Conservation (phyloP, 2,329 filamentous ascomycete species). For the Neoascochyta sp. region DNA sequence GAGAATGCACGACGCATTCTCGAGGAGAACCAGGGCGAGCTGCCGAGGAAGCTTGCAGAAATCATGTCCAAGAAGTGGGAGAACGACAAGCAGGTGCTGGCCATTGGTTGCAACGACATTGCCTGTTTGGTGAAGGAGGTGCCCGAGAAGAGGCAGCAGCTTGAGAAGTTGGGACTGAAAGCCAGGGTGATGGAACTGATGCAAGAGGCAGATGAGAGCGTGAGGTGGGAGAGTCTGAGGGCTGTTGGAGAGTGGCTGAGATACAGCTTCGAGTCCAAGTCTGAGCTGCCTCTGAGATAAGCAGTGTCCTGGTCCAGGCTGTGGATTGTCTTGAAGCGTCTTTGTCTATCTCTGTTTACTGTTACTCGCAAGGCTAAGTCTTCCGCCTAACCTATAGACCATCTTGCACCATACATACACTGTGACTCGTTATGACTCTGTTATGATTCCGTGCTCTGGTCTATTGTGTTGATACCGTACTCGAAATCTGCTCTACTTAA, state of each 20-base stretch:
- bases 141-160: constrained; percentile 72
- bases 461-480: no score
- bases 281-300: constrained; percentile 29
- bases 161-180: constrained; percentile 85
- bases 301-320: background rate
- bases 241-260: constrained; percentile 76
- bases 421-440: background rate
- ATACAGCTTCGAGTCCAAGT: constrained; percentile 52
- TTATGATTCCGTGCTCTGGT: background rate
- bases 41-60: constrained; percentile 77
- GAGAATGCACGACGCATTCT: constrained; percentile 87
- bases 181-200: constrained; percentile 88
- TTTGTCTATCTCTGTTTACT: constrained; percentile 5
- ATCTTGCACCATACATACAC: constrained; percentile 5
- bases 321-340: constrained; percentile 6
- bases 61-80: constrained; percentile 81
- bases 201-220: constrained; percentile 81
- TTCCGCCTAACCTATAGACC: constrained; percentile 4
- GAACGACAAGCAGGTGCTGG: constrained; percentile 79
- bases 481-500: constrained; percentile 26
- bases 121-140: constrained; percentile 85
- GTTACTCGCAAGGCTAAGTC: constrained; percentile 7
- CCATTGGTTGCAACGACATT: constrained; percentile 89
- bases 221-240: constrained; percentile 87
- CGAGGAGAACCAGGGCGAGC: constrained; percentile 73